phyloP scores from a whole-genome alignment of 805 yeast species.

The Cyberlindnera sargentensis region DNA sequence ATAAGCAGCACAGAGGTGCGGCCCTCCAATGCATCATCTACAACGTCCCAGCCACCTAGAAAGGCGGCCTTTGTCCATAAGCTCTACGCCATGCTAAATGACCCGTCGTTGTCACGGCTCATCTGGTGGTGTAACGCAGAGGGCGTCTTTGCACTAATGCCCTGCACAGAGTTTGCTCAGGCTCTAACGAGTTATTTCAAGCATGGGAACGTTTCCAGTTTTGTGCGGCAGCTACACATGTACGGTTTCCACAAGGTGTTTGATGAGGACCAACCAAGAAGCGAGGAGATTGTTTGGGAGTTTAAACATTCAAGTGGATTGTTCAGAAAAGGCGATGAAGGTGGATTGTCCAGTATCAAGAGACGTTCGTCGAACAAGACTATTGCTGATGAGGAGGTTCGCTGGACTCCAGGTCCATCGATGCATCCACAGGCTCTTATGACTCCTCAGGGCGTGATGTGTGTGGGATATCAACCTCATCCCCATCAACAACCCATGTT shows the following conservation, averaged over 20 bases:
- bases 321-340: slow-evolving; percentile 69
- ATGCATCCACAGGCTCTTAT: slow-evolving; percentile 1
- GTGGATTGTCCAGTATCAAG: slow-evolving; percentile 56
- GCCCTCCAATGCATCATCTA: no score
- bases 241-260: slow-evolving; percentile 85
- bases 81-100: slow-evolving; percentile 55
- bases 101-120: slow-evolving; percentile 41
- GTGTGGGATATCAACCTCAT: not conserved
- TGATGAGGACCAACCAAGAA: slow-evolving; percentile 13
- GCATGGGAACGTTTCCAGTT: slow-evolving; percentile 89
- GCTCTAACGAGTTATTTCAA: slow-evolving; percentile 73
- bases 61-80: slow-evolving; percentile 54
- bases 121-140: slow-evolving; percentile 53
- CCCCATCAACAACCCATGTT: slow-evolving; percentile 6
- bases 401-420: slow-evolving; percentile 4
- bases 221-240: slow-evolving; percentile 93
- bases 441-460: not conserved
- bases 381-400: slow-evolving; percentile 13
- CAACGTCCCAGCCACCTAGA: slow-evolving; percentile 4
- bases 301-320: slow-evolving; percentile 69
- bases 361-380: slow-evolving; percentile 37
- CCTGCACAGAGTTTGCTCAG: slow-evolving; percentile 55
- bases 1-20: no score
- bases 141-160: slow-evolving; percentile 56
- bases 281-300: slow-evolving; percentile 53